phyloP scores from a whole-genome alignment of 192 early-diverging fungal genomes.

The Coemansia sp. region DNA sequence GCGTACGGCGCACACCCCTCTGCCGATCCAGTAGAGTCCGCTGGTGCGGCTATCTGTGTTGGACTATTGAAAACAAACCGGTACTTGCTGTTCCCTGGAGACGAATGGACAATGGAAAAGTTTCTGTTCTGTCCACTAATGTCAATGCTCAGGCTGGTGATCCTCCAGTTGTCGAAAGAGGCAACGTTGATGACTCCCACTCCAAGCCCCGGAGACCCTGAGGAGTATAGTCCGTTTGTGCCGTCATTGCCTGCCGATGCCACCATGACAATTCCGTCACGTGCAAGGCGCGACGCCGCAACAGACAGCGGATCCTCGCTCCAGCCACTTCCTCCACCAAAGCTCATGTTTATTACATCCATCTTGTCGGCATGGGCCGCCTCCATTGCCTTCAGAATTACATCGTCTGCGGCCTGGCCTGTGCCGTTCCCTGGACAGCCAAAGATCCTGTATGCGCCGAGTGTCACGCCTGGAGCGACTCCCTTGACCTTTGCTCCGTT shows the following conservation, averaged over 20 bases:
- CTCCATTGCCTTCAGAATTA: conserved; percentile 77
- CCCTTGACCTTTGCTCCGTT: conserved; percentile 68
- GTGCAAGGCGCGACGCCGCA: conserved; percentile 58
- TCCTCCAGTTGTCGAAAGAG: conserved; percentile 47
- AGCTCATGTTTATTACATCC: conserved; percentile 83
- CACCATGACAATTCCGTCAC: conserved; percentile 55
- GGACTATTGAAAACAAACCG: conserved; percentile 36
- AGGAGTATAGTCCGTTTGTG: conserved; percentile 61
- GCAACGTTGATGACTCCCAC: conserved; percentile 61
- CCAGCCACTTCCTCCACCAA: conserved; percentile 69
- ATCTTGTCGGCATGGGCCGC: conserved; percentile 67
- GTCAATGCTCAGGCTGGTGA: conserved; percentile 46
- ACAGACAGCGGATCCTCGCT: conserved; percentile 62
- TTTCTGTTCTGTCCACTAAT: conserved; percentile 36
- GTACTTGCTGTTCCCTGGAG: conserved; percentile 51
- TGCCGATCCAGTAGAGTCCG: conserved; percentile 47
- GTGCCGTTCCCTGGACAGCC: conserved; percentile 70
- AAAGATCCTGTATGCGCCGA: conserved; percentile 81
- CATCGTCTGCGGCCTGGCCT: conserved; percentile 62
- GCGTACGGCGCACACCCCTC: conserved; percentile 61
- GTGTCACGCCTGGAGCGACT: conserved; percentile 77
- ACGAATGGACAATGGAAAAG: conserved; percentile 50
- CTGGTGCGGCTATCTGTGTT: conserved; percentile 42
- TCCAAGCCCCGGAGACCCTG: conserved; percentile 62
- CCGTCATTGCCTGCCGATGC: conserved; percentile 71